A percentile compares a stretch with the other conserved stretches of the same genome.
phyloP scores from a whole-genome alignment of 2,329 filamentous ascomycete genomes.

The Myriosclerotinia scirpicola region DNA sequence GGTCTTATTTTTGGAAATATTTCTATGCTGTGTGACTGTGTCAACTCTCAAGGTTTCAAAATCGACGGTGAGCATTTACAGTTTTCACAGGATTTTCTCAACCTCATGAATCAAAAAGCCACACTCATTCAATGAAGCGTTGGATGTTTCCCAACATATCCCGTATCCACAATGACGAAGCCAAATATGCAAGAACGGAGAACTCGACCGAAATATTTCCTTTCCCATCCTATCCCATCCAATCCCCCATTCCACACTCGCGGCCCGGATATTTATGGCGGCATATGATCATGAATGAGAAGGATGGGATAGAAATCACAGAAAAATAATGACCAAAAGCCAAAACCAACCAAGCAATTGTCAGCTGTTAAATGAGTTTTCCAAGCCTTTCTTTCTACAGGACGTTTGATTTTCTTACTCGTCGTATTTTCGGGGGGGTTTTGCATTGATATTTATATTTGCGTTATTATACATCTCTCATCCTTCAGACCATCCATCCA shows the following conservation, averaged over 20 bases:
- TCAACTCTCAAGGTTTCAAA: too few relatives aligned
- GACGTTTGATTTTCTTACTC: neutral
- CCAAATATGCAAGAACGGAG: too few relatives aligned
- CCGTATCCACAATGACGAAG: too few relatives aligned
- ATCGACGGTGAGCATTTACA: too few relatives aligned
- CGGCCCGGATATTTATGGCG: conserved; percentile 11
- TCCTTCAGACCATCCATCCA: neutral
- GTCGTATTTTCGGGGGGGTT: neutral
- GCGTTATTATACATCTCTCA: neutral
- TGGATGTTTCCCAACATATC: too few relatives aligned
- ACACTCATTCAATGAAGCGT: too few relatives aligned
- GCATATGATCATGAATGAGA: neutral
- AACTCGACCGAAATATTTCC: neutral
- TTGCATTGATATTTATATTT: neutral
- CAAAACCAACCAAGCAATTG: neutral
- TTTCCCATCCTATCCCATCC: neutral
- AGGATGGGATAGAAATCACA: neutral
- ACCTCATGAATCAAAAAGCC: too few relatives aligned
- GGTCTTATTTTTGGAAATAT: too few relatives aligned
- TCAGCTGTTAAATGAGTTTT: neutral
- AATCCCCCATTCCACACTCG: neutral
- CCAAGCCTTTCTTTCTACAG: neutral
- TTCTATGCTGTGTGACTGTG: too few relatives aligned
- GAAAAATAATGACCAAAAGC: neutral
- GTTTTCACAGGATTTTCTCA: too few relatives aligned